Conservation (phyloP, 2,329 filamentous ascomycete genomes). For the Claviceps lovelessii region DNA sequence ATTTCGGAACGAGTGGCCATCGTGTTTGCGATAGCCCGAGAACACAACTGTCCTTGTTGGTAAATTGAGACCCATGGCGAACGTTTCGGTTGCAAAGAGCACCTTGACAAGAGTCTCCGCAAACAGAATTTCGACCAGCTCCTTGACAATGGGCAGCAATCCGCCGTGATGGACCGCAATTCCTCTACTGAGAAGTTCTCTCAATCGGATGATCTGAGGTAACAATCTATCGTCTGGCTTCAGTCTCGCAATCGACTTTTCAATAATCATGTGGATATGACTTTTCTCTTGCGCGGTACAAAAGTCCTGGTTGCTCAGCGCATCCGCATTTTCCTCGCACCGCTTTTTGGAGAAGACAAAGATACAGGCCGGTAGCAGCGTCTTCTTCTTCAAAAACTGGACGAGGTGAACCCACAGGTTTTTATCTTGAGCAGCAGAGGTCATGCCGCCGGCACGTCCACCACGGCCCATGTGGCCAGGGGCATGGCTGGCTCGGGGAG, state of each 20-base stretch:
- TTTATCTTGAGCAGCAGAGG: constrained; percentile 84
- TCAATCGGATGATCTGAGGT: constrained; percentile 81
- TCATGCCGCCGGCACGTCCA: constrained; percentile 71
- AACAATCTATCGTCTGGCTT: constrained; percentile 79
- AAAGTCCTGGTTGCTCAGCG: constrained; percentile 87
- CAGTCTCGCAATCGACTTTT: constrained; percentile 81
- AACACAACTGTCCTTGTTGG: constrained; percentile 95
- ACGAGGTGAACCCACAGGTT: constrained; percentile 95
- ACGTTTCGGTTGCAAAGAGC: constrained; percentile 93
- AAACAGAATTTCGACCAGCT: constrained; percentile 92
- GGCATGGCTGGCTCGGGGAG: constrained; percentile 44
- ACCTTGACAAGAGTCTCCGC: constrained; percentile 92
- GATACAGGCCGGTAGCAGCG: constrained; percentile 80
- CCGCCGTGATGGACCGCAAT: constrained; percentile 96
- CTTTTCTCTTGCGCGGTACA: constrained; percentile 91
- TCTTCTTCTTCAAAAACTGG: constrained; percentile 75
- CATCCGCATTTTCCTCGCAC: constrained; percentile 93
- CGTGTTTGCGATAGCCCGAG: constrained; percentile 91
- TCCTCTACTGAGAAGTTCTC: constrained; percentile 72
- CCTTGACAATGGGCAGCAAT: constrained; percentile 88
- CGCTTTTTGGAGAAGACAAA: constrained; percentile 98
- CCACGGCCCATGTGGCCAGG: constrained; percentile 81
- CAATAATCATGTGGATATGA: constrained; percentile 91
- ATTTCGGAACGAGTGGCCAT: constrained; percentile 83
- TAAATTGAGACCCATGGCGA: constrained; percentile 94